phyloP scores from a whole-genome alignment of 768 basidiomycete genomes.

The Dentipellis fragilis region DNA sequence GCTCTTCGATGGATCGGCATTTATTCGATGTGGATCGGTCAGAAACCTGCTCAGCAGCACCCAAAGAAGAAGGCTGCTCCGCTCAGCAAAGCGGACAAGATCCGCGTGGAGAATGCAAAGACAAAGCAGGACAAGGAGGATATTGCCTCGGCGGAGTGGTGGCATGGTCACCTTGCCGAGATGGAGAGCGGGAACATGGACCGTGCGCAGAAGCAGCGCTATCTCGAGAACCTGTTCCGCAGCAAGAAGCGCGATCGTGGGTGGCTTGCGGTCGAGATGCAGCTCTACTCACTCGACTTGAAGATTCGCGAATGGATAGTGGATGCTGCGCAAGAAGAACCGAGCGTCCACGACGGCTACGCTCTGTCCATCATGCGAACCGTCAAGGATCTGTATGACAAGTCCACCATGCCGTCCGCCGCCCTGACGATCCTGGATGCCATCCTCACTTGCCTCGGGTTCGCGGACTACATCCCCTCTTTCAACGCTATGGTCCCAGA shows the following conservation, averaged over 20 bases:
- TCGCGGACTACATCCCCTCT: constrained; percentile 27
- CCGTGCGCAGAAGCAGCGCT: constrained; percentile 21
- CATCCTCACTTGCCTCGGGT: constrained; percentile 37
- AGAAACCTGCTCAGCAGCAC: not conserved
- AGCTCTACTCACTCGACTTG: constrained; percentile 43
- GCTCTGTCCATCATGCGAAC: constrained; percentile 36
- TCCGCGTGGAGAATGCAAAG: constrained; percentile 34
- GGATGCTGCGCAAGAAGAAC: constrained; percentile 27
- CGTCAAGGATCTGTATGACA: constrained; percentile 34
- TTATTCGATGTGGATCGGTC: not conserved
- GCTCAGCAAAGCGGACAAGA: constrained; percentile 28
- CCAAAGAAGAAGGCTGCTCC: constrained; percentile 13
- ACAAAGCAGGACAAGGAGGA: constrained; percentile 26
- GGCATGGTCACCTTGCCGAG: constrained; percentile 35
- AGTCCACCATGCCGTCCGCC: constrained; percentile 25
- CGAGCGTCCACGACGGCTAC: constrained; percentile 33
- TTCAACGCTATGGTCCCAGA: constrained; percentile 16
- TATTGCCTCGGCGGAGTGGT: constrained; percentile 29
- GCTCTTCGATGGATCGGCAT: too few species aligned
- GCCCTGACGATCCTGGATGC: constrained; percentile 26
- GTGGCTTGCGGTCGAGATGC: constrained; percentile 39
- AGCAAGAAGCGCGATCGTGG: constrained; percentile 35
- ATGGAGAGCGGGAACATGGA: constrained; percentile 23
- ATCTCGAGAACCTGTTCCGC: constrained; percentile 30
- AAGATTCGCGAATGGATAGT: constrained; percentile 43